Evolutionary conservation across 176 grass and related monocot genomes (phyloP).

Genomic region (Rhynchospora pubera): DNA sequence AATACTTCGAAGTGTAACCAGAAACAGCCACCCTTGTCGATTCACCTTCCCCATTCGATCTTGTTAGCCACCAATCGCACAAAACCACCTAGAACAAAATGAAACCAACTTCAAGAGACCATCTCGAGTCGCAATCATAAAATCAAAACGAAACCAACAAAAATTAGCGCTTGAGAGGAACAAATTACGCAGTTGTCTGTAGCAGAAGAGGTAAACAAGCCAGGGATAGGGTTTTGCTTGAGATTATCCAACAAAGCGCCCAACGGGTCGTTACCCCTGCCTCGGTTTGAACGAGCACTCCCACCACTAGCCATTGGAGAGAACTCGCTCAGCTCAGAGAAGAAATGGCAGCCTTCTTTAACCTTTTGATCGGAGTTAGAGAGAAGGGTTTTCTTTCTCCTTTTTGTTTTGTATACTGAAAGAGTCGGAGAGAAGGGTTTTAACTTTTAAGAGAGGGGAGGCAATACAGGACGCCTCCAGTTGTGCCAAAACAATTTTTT

Average conservation of each 20-base stretch:
- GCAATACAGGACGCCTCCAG: too few species aligned
- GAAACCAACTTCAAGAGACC: background rate
- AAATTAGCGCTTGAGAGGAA: background rate
- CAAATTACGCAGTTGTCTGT: background rate
- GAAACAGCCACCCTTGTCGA: background rate
- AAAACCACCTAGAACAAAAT: slow-evolving; percentile 1
- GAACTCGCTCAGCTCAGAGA: background rate
- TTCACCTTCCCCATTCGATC: background rate
- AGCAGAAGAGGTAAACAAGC: background rate
- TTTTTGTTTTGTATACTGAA: too few species aligned
- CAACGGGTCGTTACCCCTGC: background rate
- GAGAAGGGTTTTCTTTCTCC: background rate
- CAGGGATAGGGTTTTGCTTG: background rate
- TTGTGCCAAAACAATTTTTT: too few species aligned
- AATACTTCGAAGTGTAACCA: background rate
- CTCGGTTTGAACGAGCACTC: background rate
- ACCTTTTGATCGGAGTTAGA: too few species aligned
- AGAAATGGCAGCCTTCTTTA: too few species aligned
- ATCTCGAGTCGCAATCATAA: background rate
- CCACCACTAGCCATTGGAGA: background rate
- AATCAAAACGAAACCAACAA: background rate
- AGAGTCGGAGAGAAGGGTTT: too few species aligned
- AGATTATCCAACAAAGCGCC: background rate
- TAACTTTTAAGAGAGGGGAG: too few species aligned
- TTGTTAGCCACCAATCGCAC: slow-evolving; percentile 4